phyloP scores from a whole-genome alignment of 2,329 filamentous ascomycete species.

The Blumeriella jaapii region DNA sequence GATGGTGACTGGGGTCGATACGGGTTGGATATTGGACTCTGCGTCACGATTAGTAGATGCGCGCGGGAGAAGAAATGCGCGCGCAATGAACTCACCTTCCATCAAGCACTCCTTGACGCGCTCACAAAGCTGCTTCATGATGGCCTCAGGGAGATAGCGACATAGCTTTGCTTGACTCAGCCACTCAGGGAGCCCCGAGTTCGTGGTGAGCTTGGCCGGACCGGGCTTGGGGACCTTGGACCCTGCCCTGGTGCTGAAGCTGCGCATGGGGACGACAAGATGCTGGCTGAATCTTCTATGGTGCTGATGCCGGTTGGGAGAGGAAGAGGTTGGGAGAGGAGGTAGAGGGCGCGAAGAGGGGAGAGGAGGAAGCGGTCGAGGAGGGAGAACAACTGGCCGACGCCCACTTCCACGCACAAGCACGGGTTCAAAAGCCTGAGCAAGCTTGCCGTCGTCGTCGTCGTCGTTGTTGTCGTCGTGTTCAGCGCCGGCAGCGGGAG shows the following conservation, averaged over 20 bases:
- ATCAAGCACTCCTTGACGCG: conserved; percentile 98
- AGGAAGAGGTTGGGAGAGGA: not conserved
- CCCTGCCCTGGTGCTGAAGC: conserved; percentile 4
- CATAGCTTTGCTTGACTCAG: conserved; percentile 92
- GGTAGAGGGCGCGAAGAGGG: not conserved
- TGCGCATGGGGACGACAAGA: not conserved
- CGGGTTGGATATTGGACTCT: conserved; percentile 99
- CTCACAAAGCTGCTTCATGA: conserved; percentile 98
- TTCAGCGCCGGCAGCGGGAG: too few relatives aligned
- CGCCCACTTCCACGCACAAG: not conserved
- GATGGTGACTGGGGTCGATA: conserved; percentile 88
- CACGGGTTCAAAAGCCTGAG: not conserved
- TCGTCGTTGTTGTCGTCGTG: conserved; percentile 1
- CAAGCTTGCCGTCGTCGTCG: not conserved
- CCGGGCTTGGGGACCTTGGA: conserved; percentile 71
- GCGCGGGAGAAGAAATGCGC: not conserved
- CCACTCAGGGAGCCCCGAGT: conserved; percentile 90
- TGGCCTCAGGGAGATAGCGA: conserved; percentile 87
- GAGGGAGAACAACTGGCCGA: not conserved
- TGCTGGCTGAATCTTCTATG: not conserved
- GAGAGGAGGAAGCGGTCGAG: not conserved
- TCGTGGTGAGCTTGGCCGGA: conserved; percentile 71
- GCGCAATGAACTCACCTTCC: conserved; percentile 59
- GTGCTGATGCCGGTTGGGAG: not conserved
- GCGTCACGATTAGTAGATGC: conserved; percentile 16